A percentile compares a stretch with the other conserved stretches of the same genome.
These are phyloP conservation scores for Picochlorum sp. DNA, from an alignment of 139 green algal species.

Conservation along the genomic window DNA sequence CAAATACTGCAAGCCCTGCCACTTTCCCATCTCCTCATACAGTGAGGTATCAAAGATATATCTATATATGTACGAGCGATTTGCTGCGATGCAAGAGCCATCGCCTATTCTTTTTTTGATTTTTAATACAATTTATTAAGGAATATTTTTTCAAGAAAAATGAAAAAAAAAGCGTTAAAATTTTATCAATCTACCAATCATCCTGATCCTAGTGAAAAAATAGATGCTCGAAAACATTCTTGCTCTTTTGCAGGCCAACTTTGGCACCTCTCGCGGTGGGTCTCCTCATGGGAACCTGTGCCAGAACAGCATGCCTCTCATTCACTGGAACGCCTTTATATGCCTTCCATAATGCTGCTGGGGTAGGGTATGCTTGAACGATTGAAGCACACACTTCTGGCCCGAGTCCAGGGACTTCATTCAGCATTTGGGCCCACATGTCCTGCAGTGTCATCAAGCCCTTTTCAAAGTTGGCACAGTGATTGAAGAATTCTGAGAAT, in stretches of 20 bases:
- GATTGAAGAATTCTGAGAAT: background rate
- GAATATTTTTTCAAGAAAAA: too few species aligned
- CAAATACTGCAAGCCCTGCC: conserved; percentile 66
- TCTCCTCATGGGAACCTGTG: too few species aligned
- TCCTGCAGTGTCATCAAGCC: conserved; percentile 32
- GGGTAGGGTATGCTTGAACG: conserved; percentile 35
- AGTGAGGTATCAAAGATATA: too few species aligned
- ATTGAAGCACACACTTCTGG: conserved; percentile 25
- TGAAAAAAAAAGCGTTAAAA: too few species aligned
- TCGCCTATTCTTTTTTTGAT: too few species aligned
- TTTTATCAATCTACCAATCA: too few species aligned
- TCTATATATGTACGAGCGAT: too few species aligned
- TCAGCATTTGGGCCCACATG: conserved; percentile 46
- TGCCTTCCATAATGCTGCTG: conserved; percentile 23
- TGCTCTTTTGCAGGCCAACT: background rate
- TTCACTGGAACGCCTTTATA: conserved; percentile 14
- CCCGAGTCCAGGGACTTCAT: conserved; percentile 34
- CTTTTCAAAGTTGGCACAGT: conserved; percentile 1
- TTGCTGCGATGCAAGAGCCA: too few species aligned
- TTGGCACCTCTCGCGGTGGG: background rate
- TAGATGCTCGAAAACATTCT: background rate
- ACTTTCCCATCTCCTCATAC: conserved; percentile 17
- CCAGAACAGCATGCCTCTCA: too few species aligned
- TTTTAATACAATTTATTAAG: too few species aligned
- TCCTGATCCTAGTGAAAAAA: background rate